Evolutionary conservation across 305 asterid species (phyloP).

Genomic region (Rubia peregrina): DNA sequence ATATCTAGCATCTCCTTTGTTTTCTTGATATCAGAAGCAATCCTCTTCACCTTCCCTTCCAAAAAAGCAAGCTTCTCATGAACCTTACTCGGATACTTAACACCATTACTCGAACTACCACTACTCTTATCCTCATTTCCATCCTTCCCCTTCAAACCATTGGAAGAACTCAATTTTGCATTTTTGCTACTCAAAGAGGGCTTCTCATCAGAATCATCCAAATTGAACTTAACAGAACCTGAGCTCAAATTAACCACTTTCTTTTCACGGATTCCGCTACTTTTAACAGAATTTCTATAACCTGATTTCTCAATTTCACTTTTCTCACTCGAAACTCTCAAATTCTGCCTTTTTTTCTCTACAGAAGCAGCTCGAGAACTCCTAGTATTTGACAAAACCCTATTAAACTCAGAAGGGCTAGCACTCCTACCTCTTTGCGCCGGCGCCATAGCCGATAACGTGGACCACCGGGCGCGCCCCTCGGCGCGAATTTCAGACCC

Average conservation of each 20-base stretch:
- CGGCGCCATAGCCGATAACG: slow-evolving; percentile 30
- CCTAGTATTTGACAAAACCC: slow-evolving; percentile 45
- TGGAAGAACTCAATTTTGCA: slow-evolving; percentile 8
- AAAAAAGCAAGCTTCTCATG: slow-evolving; percentile 83
- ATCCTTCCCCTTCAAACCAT: slow-evolving; percentile 25
- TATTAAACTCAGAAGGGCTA: slow-evolving; percentile 66
- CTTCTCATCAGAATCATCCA: slow-evolving; percentile 14
- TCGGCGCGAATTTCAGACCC: slow-evolving; percentile 24
- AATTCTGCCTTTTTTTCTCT: slow-evolving; percentile 16
- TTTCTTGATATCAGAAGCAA: slow-evolving; percentile 75
- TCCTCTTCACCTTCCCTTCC: slow-evolving; percentile 91
- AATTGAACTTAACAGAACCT: background rate
- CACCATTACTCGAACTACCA: slow-evolving; percentile 15
- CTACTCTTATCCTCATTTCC: slow-evolving; percentile 20
- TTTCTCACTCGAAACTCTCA: slow-evolving; percentile 18
- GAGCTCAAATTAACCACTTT: slow-evolving; percentile 22
- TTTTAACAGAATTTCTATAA: slow-evolving; percentile 27
- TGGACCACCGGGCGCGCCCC: slow-evolving; percentile 47
- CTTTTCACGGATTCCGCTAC: slow-evolving; percentile 19
- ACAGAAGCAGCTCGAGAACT: slow-evolving; percentile 36
- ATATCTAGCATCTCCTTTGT: slow-evolving; percentile 75
- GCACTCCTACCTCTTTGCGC: slow-evolving; percentile 93
- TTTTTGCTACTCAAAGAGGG: slow-evolving; percentile 21
- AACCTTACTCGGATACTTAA: slow-evolving; percentile 60
- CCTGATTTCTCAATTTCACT: slow-evolving; percentile 29